Percentiles rank a stretch among this genome's conserved stretches.
Conservation (phyloP, 2,329 filamentous ascomycete species). For the Trichoderma sp. region DNA sequence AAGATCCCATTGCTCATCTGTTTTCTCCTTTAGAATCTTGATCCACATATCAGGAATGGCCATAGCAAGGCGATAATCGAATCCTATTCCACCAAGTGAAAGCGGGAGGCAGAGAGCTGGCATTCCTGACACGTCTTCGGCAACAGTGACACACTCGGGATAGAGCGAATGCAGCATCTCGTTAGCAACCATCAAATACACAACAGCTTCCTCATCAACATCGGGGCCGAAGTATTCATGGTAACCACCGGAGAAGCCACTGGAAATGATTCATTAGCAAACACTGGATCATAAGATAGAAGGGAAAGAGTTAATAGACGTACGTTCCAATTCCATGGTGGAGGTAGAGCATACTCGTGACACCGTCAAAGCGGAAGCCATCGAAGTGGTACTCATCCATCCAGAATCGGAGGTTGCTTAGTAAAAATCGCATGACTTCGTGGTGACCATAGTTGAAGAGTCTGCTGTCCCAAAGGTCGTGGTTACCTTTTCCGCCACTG, state of each 20-base stretch:
- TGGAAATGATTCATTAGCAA: slow-evolving; percentile 34
- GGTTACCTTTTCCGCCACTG: slow-evolving; percentile 74
- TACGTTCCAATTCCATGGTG: slow-evolving; percentile 97
- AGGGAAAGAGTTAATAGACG: slow-evolving; percentile 37
- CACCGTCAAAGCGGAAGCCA: slow-evolving; percentile 95
- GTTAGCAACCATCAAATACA: slow-evolving; percentile 95
- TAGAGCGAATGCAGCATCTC: slow-evolving; percentile 92
- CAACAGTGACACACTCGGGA: slow-evolving; percentile 83
- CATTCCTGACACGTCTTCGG: slow-evolving; percentile 98
- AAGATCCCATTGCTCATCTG: slow-evolving; percentile 91
- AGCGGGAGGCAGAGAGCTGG: slow-evolving; percentile 88
- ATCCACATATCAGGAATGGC: slow-evolving; percentile 99
- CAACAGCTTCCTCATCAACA: slow-evolving; percentile 90
- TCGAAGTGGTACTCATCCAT: slow-evolving; percentile 98
- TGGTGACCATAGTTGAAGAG: slow-evolving; percentile 96
- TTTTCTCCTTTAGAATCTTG: slow-evolving; percentile 92
- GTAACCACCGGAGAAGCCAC: slow-evolving; percentile 94
- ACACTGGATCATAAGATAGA: not conserved
- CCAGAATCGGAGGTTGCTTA: slow-evolving; percentile 96
- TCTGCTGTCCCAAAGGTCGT: slow-evolving; percentile 94
- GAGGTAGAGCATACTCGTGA: slow-evolving; percentile 95
- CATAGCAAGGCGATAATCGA: slow-evolving; percentile 97
- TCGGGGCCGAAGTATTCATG: slow-evolving; percentile 92
- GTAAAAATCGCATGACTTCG: slow-evolving; percentile 90
- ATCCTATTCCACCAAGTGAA: slow-evolving; percentile 85